Evolutionary conservation across 2,329 filamentous ascomycete species (phyloP).

Genomic region (Neurospora sp.): DNA sequence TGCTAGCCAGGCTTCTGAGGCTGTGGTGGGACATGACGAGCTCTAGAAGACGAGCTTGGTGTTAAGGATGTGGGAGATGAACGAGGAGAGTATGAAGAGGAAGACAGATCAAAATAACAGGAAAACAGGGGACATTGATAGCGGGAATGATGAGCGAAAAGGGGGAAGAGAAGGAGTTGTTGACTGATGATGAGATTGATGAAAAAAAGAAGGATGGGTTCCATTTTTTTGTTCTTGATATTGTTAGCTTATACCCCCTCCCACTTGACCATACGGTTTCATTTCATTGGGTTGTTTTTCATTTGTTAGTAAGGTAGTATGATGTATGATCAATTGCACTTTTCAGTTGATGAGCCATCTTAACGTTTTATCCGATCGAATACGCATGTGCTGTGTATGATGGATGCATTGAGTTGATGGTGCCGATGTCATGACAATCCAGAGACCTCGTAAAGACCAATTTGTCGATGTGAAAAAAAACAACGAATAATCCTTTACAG

Average conservation of each 20-base stretch:
- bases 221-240: background rate
- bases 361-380: background rate
- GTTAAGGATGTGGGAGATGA: background rate
- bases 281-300: background rate
- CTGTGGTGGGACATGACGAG: conserved; percentile 3
- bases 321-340: background rate
- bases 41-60: background rate
- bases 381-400: no score
- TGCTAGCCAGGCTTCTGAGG: conserved; percentile 25
- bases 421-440: no score
- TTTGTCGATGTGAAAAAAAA: no score
- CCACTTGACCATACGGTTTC: background rate
- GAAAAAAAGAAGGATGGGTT: background rate
- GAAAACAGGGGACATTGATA: no score
- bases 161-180: background rate
- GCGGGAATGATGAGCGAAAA: background rate
- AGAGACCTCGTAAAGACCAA: no score
- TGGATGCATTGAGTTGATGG: no score
- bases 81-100: background rate
- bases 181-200: background rate
- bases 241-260: background rate
- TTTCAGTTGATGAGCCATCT: background rate
- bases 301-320: background rate
- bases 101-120: no score
- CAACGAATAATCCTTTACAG: no score